phyloP scores from a whole-genome alignment of 495 filamentous ascomycete genomes.

The Bombardia bombarda region DNA sequence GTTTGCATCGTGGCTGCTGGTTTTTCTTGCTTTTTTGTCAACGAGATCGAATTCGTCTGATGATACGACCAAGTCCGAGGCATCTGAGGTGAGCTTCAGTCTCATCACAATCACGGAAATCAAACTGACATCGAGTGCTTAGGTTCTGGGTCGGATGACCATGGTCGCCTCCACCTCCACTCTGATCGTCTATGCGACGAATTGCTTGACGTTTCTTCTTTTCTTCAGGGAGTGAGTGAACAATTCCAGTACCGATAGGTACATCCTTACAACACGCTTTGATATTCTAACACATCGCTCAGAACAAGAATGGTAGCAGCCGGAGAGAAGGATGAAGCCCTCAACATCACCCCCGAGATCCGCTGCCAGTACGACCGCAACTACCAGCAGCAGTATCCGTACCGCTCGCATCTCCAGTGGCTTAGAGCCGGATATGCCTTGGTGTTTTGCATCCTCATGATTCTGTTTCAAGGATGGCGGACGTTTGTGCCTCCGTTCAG shows the following conservation, averaged over 20 bases:
- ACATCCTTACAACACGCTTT: neutral
- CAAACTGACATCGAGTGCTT: slow-evolving; percentile 21
- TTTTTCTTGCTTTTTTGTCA: slow-evolving; percentile 35
- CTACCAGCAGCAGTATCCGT: slow-evolving; percentile 22
- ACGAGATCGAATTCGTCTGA: slow-evolving; percentile 17
- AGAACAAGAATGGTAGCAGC: neutral
- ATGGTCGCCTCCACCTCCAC: slow-evolving; percentile 23
- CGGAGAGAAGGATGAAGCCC: neutral
- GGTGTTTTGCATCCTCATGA: slow-evolving; percentile 22
- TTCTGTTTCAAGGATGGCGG: slow-evolving; percentile 34
- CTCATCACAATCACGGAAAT: slow-evolving; percentile 1
- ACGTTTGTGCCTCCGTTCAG: slow-evolving; percentile 23
- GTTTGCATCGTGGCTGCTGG: slow-evolving; percentile 26
- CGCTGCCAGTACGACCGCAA: neutral
- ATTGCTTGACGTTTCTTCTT: slow-evolving; percentile 25
- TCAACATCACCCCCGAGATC: neutral
- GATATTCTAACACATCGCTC: neutral
- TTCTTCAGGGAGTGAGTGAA: slow-evolving; percentile 24
- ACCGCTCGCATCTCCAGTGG: slow-evolving; percentile 28
- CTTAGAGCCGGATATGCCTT: slow-evolving; percentile 29
- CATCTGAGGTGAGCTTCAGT: slow-evolving; percentile 11
- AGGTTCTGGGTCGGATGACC: slow-evolving; percentile 20
- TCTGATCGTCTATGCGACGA: slow-evolving; percentile 30
- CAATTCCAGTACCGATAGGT: neutral
- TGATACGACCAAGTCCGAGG: too few relatives aligned